A percentile compares a stretch with the other conserved stretches of the same genome.
Evolutionary conservation across 768 basidiomycete species (phyloP).

Genomic region (Lactarius akahatsu): DNA sequence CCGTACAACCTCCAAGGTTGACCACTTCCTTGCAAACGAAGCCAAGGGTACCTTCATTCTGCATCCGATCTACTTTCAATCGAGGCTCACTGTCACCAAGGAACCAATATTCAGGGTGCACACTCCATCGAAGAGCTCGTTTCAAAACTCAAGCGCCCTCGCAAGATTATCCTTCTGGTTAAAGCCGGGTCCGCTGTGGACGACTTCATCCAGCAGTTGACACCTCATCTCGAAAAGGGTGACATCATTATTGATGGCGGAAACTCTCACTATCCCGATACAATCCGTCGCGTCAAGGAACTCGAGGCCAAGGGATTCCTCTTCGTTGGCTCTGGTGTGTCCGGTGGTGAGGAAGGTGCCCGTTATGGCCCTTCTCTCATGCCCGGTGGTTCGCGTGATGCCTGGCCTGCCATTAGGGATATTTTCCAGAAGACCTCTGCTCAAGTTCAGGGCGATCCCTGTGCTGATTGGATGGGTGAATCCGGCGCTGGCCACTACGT

Average conservation of each 20-base stretch:
- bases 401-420: constrained; percentile 96
- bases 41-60: constrained; percentile 78
- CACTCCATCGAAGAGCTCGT: constrained; percentile 90
- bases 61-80: constrained; percentile 30
- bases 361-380: constrained; percentile 96
- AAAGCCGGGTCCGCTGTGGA: constrained; percentile 98
- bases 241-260: constrained; percentile 99
- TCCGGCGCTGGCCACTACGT: constrained; percentile 96
- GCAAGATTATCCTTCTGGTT: constrained; percentile 98
- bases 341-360: constrained; percentile 99
- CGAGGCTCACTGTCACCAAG: constrained; percentile 43
- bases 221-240: constrained; percentile 86
- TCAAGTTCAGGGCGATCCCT: constrained; percentile 91
- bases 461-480: constrained; percentile 99
- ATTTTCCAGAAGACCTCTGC: constrained; percentile 99
- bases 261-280: constrained; percentile 99
- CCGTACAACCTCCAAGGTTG: constrained; percentile 95
- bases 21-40: constrained; percentile 92
- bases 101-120: constrained; percentile 93
- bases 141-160: constrained; percentile 89
- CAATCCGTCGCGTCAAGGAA: constrained; percentile 90
- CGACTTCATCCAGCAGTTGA: constrained; percentile 87
- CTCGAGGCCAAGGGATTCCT: constrained; percentile 93
- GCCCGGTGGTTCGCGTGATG: constrained; percentile 93
- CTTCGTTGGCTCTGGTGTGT: constrained; percentile 98